Evolutionary conservation across 1,284 basidiomycete genomes (phyloP), one percentile per base, ranked within the genome.

Genomic region (Pisolithus thermaeus): DNA sequence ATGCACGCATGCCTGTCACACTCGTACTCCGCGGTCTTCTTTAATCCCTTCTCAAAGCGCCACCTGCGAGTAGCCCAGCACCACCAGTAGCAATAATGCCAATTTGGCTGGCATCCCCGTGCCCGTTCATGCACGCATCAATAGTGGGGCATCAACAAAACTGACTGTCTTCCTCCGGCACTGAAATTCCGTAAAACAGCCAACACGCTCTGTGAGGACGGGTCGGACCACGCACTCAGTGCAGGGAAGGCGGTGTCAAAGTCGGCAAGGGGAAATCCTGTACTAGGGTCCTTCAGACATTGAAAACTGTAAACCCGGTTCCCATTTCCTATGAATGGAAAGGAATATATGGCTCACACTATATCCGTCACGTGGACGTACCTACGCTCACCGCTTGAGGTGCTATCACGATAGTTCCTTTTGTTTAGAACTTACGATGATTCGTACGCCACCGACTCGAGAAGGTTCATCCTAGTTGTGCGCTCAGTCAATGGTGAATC

Each of bases 321-420:
- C 81, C 76, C 87, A 87, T 64, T 90, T 91, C 49, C 85, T 83
- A 62, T 92, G 82, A 54, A 98, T 92, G 0, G 96, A 92, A 25
- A 97, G 97, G 76, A 99, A 99, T 87, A 97, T 68, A n/a, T 97
- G 95, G 72, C 99, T 95, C 30, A 99, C 97, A 14, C n/a, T n/a
- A 99, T 80, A 68, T 99, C 96, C 16, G 96, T 97, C 93, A 96
- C 97, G 67, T 93, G 87, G 57, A 94, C 95, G 68, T 94, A 94
- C 46, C 87, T 87, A 52, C 38, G 12, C 6, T 7, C 12, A 7
- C 30, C 48, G 41, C 7, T 25, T 23, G 42, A 54, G 16, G 47
- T 28, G 16, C 3, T 41, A 11, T 11, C 16, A 7, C 16, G 39
- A 27, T 28, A 9, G 12, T 25, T 37, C n/a, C 8, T 28, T 5